Evolutionary conservation across 768 basidiomycete genomes (phyloP).

Genomic region (Mycena polygramma): DNA sequence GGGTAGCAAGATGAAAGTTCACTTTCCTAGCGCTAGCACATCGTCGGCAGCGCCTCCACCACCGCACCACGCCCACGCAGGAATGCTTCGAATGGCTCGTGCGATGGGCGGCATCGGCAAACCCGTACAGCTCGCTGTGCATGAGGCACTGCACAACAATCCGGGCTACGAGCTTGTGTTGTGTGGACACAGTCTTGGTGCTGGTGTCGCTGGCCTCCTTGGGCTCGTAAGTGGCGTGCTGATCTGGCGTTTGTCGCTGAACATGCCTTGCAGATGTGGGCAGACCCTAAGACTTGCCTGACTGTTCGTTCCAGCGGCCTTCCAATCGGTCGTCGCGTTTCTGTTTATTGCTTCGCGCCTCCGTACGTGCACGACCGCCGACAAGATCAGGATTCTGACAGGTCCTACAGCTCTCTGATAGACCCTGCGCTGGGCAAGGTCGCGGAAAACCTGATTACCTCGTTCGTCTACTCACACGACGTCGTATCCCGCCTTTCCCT

Average conservation of each 20-base stretch:
- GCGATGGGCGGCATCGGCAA: conserved; percentile 84
- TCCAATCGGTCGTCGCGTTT: conserved; percentile 73
- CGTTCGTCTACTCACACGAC: conserved; percentile 88
- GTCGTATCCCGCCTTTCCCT: conserved; percentile 84
- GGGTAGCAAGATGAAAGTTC: conserved; percentile 15
- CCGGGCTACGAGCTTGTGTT: conserved; percentile 82
- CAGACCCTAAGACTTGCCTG: conserved; percentile 82
- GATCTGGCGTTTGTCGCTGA: not conserved
- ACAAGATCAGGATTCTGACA: conserved; percentile 21
- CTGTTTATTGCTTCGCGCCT: conserved; percentile 85
- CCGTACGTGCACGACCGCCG: conserved; percentile 64
- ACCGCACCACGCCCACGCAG: conserved; percentile 79
- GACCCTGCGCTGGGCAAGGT: conserved; percentile 72
- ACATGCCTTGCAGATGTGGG: conserved; percentile 77
- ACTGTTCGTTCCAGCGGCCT: conserved; percentile 78
- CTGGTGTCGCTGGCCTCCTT: conserved; percentile 82
- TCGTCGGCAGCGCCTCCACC: conserved; percentile 39
- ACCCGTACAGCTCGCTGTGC: conserved; percentile 82
- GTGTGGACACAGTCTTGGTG: conserved; percentile 88
- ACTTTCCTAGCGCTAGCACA: conserved; percentile 26
- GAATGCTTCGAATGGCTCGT: conserved; percentile 84
- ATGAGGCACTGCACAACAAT: conserved; percentile 76
- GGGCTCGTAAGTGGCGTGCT: conserved; percentile 66
- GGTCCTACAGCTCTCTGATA: conserved; percentile 64
- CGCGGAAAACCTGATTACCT: conserved; percentile 74